Evolutionary conservation across 371 early-diverging fungal species (phyloP).

Genomic region (Haplosporangium sp.): DNA sequence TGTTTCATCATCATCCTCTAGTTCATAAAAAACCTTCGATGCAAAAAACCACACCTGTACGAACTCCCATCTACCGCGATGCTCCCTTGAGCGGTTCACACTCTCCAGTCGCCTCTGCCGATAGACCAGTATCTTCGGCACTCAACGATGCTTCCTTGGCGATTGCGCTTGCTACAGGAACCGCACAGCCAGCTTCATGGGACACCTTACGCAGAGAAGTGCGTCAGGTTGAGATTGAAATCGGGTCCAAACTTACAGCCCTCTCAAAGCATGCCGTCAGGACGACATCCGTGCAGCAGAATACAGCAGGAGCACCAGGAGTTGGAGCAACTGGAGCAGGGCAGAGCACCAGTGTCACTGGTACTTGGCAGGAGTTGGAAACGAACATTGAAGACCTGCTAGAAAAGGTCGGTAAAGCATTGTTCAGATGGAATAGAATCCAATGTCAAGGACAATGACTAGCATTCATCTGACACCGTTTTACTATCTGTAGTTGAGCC

Average conservation of each 20-base stretch:
- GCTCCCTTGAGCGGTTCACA: constrained; percentile 43
- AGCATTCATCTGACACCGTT: background rate
- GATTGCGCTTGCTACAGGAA: constrained; percentile 31
- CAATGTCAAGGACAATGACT: background rate
- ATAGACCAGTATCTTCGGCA: constrained; percentile 4
- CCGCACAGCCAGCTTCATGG: constrained; percentile 20
- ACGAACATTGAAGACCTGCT: constrained; percentile 33
- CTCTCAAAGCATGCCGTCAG: constrained; percentile 43
- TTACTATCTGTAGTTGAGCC: constrained; percentile 21
- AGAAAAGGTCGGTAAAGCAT: constrained; percentile 29
- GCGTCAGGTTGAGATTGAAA: constrained; percentile 45
- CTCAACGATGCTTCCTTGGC: constrained; percentile 36
- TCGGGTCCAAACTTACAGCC: constrained; percentile 42
- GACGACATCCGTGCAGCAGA: constrained; percentile 3
- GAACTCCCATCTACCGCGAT: constrained; percentile 47
- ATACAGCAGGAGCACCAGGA: constrained; percentile 10
- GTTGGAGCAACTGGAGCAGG: constrained; percentile 12
- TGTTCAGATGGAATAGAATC: background rate
- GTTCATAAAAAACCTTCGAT: constrained; percentile 5
- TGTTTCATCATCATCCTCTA: background rate
- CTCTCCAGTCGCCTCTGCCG: constrained; percentile 17
- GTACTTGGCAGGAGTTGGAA: constrained; percentile 33
- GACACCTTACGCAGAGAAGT: constrained; percentile 44
- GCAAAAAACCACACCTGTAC: constrained; percentile 38
- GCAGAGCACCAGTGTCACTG: background rate